These are phyloP conservation scores for Solanum lycopersicoides DNA, from an alignment of 257 asterid species.

Conservation along the genomic window DNA sequence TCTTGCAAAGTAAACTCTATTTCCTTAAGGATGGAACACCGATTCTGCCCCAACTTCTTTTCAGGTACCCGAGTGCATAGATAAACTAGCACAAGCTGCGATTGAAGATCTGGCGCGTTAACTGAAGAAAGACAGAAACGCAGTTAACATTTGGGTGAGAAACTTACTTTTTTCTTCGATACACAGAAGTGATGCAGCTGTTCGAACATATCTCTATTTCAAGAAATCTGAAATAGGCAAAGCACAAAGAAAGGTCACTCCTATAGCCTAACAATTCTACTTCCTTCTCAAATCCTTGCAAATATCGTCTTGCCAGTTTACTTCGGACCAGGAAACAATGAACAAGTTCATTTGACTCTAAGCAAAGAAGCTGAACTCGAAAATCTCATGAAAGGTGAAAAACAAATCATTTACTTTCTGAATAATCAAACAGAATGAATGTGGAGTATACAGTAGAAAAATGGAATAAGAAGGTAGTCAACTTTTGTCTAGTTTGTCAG, in stretches of 20 bases:
- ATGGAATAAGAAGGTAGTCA: neutral
- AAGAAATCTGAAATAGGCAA: neutral
- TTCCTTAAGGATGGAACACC: neutral
- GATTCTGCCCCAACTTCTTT: neutral
- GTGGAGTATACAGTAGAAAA: too few relatives aligned
- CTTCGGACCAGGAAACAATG: slow-evolving; percentile 99
- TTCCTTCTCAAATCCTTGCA: slow-evolving; percentile 22
- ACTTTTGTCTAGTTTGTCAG: slow-evolving; percentile 21
- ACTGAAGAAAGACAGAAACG: slow-evolving; percentile 99
- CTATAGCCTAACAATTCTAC: neutral
- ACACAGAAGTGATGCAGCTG: neutral
- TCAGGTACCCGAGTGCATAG: slow-evolving; percentile 97
- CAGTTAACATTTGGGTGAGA: slow-evolving; percentile 92
- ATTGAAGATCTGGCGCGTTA: slow-evolving; percentile 91
- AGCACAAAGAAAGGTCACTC: neutral
- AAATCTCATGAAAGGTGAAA: neutral
- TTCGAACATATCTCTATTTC: neutral
- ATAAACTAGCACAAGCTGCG: slow-evolving; percentile 98
- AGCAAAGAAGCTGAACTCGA: slow-evolving; percentile 17
- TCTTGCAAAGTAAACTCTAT: neutral
- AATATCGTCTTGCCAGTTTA: slow-evolving; percentile 92
- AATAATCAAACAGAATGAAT: neutral
- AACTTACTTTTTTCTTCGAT: slow-evolving; percentile 18
- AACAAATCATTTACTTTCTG: neutral
- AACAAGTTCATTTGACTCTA: slow-evolving; percentile 65